Evolutionary conservation across 139 green algal species (phyloP).

Genomic region (Chlamydomonas sp.): DNA sequence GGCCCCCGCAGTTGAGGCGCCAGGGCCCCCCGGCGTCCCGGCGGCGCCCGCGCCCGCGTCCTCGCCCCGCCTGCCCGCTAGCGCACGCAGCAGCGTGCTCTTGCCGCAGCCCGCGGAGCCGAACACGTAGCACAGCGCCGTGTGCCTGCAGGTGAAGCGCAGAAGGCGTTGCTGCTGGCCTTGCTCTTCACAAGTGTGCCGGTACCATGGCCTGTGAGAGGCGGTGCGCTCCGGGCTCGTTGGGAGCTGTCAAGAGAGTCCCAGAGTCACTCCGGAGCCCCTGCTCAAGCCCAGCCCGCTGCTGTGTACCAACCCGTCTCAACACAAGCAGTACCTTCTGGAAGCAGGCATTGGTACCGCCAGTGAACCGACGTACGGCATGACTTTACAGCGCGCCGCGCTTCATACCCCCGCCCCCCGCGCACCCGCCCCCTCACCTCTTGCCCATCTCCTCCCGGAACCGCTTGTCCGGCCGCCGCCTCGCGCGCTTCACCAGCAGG

Average conservation of each 20-base stretch:
- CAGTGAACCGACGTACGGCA: background rate
- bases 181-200: too few species aligned
- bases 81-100: conserved; percentile 61
- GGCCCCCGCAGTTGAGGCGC: background rate
- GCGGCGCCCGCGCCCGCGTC: background rate
- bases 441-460: conserved; percentile 55
- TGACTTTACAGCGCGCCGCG: too few species aligned
- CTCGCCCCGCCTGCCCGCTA: conserved; percentile 48
- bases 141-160: conserved; percentile 10
- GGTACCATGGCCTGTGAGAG: too few species aligned
- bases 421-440: conserved; percentile 25
- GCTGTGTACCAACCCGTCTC: too few species aligned
- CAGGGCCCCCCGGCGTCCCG: background rate
- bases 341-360: too few species aligned
- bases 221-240: too few species aligned
- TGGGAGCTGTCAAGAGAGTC: too few species aligned
- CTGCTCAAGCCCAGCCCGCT: too few species aligned
- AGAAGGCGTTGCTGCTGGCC: background rate
- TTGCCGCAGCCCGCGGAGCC: conserved; percentile 59
- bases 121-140: conserved; percentile 63
- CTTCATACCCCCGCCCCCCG: too few species aligned
- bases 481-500: conserved; percentile 53
- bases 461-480: conserved; percentile 61
- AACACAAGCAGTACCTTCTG: too few species aligned
- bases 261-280: too few species aligned